Percentiles rank a stretch among this genome's conserved stretches.
Evolutionary conservation across 129 eudicot species (phyloP).

Genomic region (Ambrosia artemisiifolia): DNA sequence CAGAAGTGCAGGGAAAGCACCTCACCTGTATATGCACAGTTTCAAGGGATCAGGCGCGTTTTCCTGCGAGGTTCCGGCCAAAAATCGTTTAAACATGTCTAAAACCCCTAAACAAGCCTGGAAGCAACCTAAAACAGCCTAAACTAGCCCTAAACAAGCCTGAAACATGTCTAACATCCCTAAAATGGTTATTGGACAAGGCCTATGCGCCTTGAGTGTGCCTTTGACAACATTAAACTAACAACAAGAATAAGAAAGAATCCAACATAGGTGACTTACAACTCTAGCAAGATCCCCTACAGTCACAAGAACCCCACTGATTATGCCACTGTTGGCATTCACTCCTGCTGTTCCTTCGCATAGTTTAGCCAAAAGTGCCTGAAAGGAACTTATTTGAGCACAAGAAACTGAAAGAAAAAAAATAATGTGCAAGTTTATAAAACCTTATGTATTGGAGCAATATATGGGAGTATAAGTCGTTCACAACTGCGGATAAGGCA

Average conservation of each 20-base stretch:
- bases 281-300: constrained; percentile 98
- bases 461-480: constrained; percentile 84
- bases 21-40: too few relatives aligned
- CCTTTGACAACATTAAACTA: not conserved
- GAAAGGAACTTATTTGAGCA: constrained; percentile 28
- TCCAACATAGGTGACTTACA: constrained; percentile 45
- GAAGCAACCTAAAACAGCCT: too few relatives aligned
- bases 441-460: constrained; percentile 97
- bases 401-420: not conserved
- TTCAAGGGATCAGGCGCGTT: too few relatives aligned
- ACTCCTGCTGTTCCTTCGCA: constrained; percentile 82
- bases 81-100: too few relatives aligned
- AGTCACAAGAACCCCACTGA: constrained; percentile 86
- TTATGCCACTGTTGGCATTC: constrained; percentile 83
- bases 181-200: too few relatives aligned
- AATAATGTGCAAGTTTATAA: not conserved
- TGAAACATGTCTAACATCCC: too few relatives aligned
- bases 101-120: too few relatives aligned
- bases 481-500: constrained; percentile 96
- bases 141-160: too few relatives aligned
- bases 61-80: too few relatives aligned
- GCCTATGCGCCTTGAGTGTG: too few relatives aligned
- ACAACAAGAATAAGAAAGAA: constrained; percentile 16
- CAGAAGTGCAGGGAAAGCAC: too few relatives aligned
- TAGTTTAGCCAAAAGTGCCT: constrained; percentile 92